Evolutionary conservation across 2,329 filamentous ascomycete species (phyloP), one percentile per base, ranked within the genome.

Genomic region (Sporothrix variecibatus): DNA sequence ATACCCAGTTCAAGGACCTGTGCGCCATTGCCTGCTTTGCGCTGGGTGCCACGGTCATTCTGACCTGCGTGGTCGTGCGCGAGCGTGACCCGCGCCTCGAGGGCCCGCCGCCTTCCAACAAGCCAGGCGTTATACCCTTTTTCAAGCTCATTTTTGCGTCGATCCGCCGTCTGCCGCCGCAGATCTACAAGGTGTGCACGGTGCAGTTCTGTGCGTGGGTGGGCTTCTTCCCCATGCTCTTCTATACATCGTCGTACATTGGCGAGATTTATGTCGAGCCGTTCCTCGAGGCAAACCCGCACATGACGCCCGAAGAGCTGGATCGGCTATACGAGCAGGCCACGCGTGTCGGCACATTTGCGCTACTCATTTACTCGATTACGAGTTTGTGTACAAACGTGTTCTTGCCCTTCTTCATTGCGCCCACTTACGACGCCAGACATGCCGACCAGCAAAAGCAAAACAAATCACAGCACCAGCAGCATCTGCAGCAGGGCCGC

Each of bases 161-260:
- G 0, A 92, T 97, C 76, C 90, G 88, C 78, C 88, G 91, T 53
- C 86, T 98, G 7, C 95, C 95, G 0, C 91, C 91, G 0, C 94
- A 97, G 82, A 94, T 96, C 77, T 88, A 88, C 76, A 91, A 90
- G 76, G 94, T 98, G 51, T 98, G 95, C 80, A 85, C 91, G 77
- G 92, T 95, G 0, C 93, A 96, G 80, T 90, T 95, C 78, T 95
- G 91, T 75, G 94, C 94, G 5, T 98, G 95, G 95, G 91, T 98
- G 73, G 95, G 94, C 71, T 98, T 95, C 90, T 98, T 98, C 79
- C 95, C 95, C 0, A 94, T 97, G 81, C 87, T 98, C 2, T 98
- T 97, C 84, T 98, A 98, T 84, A 94, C 94, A 5, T 97, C 94
- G 0, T 97, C 94, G 23, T 98, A 96, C 81, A 92, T 98, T 78